Percentiles rank a stretch among this genome's conserved stretches.
These are phyloP conservation scores for Penicillium digitatum DNA, from an alignment of 2,329 filamentous ascomycete genomes.

Conservation along the genomic window DNA sequence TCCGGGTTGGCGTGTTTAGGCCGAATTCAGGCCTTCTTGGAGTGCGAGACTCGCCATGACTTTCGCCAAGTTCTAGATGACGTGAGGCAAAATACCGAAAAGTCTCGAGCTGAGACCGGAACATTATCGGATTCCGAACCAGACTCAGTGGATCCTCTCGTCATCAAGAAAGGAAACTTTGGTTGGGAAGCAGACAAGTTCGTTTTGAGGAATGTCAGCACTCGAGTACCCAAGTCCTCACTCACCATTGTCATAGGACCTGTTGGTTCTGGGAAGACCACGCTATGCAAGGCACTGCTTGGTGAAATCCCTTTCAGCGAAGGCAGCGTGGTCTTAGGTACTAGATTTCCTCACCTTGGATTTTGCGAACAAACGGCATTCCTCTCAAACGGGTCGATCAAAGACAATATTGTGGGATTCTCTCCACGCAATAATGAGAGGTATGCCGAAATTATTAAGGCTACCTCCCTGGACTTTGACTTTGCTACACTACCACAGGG, in stretches of 20 bases:
- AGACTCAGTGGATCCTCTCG: background rate
- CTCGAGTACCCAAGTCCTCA: background rate
- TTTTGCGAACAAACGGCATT: background rate
- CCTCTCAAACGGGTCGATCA: background rate
- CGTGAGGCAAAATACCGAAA: background rate
- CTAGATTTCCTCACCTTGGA: background rate
- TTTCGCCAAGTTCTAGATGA: background rate
- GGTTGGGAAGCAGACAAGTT: background rate
- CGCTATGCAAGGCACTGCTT: background rate
- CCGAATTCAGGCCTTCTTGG: background rate
- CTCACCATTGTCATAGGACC: background rate
- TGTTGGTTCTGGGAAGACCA: background rate
- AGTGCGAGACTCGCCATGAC: background rate
- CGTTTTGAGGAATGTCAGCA: background rate
- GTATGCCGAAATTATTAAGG: background rate
- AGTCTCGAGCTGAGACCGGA: fast-evolving
- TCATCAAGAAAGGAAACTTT: background rate
- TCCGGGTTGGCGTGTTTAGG: background rate
- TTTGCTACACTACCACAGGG: background rate
- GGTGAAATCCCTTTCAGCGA: background rate
- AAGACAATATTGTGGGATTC: background rate
- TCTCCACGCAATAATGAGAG: background rate
- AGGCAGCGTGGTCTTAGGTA: background rate
- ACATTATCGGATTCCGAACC: too few relatives aligned
- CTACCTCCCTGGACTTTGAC: background rate